Evolutionary conservation across 2,329 filamentous ascomycete species (phyloP).

Genomic region (Dothideomycetes sp.): DNA sequence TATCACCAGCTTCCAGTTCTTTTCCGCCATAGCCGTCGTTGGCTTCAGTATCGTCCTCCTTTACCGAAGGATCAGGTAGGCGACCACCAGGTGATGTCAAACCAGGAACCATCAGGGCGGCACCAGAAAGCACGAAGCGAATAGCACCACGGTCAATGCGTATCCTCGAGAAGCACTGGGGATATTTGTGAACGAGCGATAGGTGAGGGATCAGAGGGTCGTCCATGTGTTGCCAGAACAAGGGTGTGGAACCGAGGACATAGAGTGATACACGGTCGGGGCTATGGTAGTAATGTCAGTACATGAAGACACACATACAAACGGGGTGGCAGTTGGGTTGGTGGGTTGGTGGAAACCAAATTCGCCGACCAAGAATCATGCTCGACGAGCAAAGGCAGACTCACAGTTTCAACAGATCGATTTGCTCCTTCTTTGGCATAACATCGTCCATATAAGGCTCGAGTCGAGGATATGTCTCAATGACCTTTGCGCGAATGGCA

Average conservation of each 20-base stretch:
- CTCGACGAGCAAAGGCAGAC: constrained; percentile 14
- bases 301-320: not conserved
- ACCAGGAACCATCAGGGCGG: constrained; percentile 92
- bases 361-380: not conserved
- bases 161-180: constrained; percentile 69
- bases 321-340: not conserved
- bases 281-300: constrained; percentile 27
- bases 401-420: constrained; percentile 81
- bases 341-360: not conserved
- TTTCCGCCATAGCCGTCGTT: constrained; percentile 44
- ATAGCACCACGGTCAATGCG: constrained; percentile 94
- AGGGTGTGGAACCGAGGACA: constrained; percentile 63
- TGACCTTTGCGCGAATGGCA: constrained; percentile 69
- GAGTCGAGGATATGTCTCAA: constrained; percentile 77
- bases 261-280: constrained; percentile 87
- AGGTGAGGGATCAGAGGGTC: constrained; percentile 79
- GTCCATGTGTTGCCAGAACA: constrained; percentile 85
- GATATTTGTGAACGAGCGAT: constrained; percentile 80
- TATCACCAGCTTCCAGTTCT: constrained; percentile 70
- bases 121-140: constrained; percentile 87
- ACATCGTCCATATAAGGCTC: constrained; percentile 86
- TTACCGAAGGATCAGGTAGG: constrained; percentile 50
- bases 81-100: constrained; percentile 75
- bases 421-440: constrained; percentile 85
- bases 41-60: constrained; percentile 29